Percentiles rank a stretch among this genome's conserved stretches.
Evolutionary conservation across 805 yeast species (phyloP).

Genomic region (Jamesozyma jinghongensis): DNA sequence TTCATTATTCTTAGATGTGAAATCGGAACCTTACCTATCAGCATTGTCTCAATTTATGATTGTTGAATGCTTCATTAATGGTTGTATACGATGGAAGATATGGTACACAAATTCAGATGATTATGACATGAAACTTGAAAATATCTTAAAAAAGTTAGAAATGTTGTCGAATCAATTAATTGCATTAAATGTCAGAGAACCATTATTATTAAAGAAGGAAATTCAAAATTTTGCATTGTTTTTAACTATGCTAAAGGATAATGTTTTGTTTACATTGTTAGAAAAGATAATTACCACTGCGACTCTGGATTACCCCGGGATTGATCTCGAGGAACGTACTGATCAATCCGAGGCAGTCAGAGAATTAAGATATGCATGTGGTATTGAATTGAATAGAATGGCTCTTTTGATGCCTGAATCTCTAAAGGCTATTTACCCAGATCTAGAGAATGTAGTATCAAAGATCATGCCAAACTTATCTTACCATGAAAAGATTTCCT

Average conservation of each 20-base stretch:
- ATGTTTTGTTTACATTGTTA: conserved; percentile 71
- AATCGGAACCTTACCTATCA: conserved; percentile 59
- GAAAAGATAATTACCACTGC: conserved; percentile 80
- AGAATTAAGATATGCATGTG: conserved; percentile 84
- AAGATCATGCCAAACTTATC: conserved; percentile 65
- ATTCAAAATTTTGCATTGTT: conserved; percentile 91
- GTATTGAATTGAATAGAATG: conserved; percentile 86
- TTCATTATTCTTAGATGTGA: conserved; percentile 43
- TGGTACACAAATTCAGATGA: conserved; percentile 50
- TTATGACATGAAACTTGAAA: conserved; percentile 44
- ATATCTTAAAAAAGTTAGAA: conserved; percentile 48
- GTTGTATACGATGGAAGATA: conserved; percentile 89
- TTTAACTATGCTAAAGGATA: conserved; percentile 79
- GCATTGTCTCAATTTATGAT: conserved; percentile 78
- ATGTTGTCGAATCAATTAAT: conserved; percentile 65
- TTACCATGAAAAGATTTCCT: conserved; percentile 88
- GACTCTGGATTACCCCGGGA: conserved; percentile 68
- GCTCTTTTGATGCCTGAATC: conserved; percentile 94
- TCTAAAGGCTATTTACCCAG: conserved; percentile 67
- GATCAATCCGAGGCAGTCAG: conserved; percentile 76
- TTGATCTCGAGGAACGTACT: conserved; percentile 37
- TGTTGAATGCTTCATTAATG: conserved; percentile 84
- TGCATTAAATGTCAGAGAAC: conserved; percentile 68
- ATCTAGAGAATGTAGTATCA: conserved; percentile 73
- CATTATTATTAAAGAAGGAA: conserved; percentile 71